Base-by-base conservation (phyloP, 78 protist genomes). In the Cyanophora paradoxa region DNA sequence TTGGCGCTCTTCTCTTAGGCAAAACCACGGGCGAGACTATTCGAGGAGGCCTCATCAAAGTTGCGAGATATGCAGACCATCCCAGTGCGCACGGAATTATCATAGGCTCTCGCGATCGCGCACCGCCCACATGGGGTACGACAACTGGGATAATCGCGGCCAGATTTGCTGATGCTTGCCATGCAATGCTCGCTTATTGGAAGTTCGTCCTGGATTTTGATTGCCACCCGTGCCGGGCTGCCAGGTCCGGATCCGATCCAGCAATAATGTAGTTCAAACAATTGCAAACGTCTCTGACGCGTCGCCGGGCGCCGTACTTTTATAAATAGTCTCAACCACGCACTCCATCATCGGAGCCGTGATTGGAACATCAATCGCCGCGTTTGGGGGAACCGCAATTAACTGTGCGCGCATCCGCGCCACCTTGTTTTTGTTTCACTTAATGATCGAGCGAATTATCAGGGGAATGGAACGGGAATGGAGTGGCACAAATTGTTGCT, bases 321-420 rank as follows among this genome's bases (percentile, higher is more conserved):
- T 64, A n/a, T n/a, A n/a, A 71, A 82, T 82, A 24, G 87, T 83
- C 16, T 83, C 87, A 10, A 76, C 83, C 3, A 83, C 87, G 4
- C 87, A 83, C 73, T 44, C 77, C 24, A 83, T 74, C n/a, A 13
- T 83, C 52, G 87, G 83, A 0, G 76, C 83, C 20, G 58, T 77
- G 16, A 22, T 77, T 10, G 87, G 87, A 11, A 68, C 36, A 16
- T 81, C 80, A 1, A 68, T 76, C 19, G 64, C 74, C 11, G 56
- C 75, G 10, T 73, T 73, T 41, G 86, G 86, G 14, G 10, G 3
- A 6, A 28, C n/a, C n/a, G n/a, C n/a, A n/a, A n/a, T n/a, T n/a
- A n/a, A n/a, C n/a, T n/a, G n/a, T n/a, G n/a, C n/a, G n/a, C n/a
- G n/a, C n/a, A n/a, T n/a, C n/a, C n/a, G n/a, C n/a, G n/a, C n/a